A percentile compares a stretch with the other conserved stretches of the same genome.
Conservation (phyloP, 805 yeast genomes). For the Vanderwaltozyma polyspora region DNA sequence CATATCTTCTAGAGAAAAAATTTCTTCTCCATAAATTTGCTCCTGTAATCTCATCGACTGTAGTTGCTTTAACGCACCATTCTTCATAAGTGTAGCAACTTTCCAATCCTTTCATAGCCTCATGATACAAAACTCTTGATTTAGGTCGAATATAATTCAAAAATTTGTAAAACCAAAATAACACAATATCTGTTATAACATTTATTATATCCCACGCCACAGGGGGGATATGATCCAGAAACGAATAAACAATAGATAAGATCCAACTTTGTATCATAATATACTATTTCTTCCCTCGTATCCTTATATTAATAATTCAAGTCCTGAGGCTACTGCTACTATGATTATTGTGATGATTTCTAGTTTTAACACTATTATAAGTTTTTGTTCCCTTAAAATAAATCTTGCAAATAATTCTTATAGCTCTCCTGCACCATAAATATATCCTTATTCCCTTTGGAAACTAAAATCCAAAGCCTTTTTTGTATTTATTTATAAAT, state of each 20-base stretch:
- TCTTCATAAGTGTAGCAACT: constrained; percentile 51
- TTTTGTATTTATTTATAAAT: too few species aligned
- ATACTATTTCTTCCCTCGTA: too few species aligned
- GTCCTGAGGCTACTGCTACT: too few species aligned
- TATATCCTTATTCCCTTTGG: too few species aligned
- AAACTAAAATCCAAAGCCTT: too few species aligned
- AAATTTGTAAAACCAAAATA: constrained; percentile 30
- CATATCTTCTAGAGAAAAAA: constrained; percentile 70
- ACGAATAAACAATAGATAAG: constrained; percentile 17
- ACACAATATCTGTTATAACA: constrained; percentile 32
- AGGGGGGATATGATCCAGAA: constrained; percentile 33
- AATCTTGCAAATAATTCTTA: too few species aligned
- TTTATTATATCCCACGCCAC: constrained; percentile 31
- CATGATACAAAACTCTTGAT: constrained; percentile 26
- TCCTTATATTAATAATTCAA: too few species aligned
- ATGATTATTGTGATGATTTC: too few species aligned
- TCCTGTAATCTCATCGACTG: constrained; percentile 41
- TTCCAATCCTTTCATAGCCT: constrained; percentile 38
- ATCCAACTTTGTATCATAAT: constrained; percentile 16
- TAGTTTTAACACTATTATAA: too few species aligned
- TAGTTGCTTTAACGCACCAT: constrained; percentile 49
- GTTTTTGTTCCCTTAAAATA: too few species aligned
- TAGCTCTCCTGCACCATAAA: too few species aligned
- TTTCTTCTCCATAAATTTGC: constrained; percentile 68
- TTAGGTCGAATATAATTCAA: constrained; percentile 21